Evolutionary conservation across 768 basidiomycete genomes (phyloP), one percentile per base, ranked within the genome.

Genomic region (Filobasidium floriforme): DNA sequence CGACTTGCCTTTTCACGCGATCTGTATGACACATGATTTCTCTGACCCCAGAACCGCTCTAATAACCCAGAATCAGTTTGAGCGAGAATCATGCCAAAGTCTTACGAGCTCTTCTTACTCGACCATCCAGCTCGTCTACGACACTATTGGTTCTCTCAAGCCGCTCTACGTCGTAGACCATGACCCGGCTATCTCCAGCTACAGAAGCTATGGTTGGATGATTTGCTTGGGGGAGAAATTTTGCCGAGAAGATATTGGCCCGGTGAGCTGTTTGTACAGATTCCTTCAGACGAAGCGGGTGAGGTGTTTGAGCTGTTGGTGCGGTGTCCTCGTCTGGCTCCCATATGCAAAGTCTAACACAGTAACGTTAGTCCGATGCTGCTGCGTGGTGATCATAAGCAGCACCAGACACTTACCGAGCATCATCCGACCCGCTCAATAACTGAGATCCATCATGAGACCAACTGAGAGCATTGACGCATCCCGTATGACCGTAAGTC

Each of bases 191-290:
- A 75, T 92, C 90, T 4, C 77, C 78, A 3, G 79, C 79, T 81
- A 77, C 90, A 85, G 71, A 75, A 12, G 76, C 79, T 19, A 93
- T 88, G 61, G 85, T 84, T n/a, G 86, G 84, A 12, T 89, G 89
- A 14, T 57, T 67, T 12, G 75, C 69, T 69, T 84, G 80, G 0
- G 90, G 89, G 1, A 94, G 81, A 82, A 89, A 87, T 55, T 89
- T 85, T 0, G 84, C 85, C 70, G 87, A 89, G 81, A 94, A 94
- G 55, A 94, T 89, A 72, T 94, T 94, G 14, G 83, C 85, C 55
- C 80, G 83, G 76, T 94, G 91, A 2, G 89, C 89, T 0, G 91
- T 92, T 15, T 82, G 76, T 60, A 92, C 86, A n/a, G 87, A 83
- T 9, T 85, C 81, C 64, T 84, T 81, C 84, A 89, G 49, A 79